Evolutionary conservation across 306 rosid genomes (phyloP), one percentile per base, ranked within the genome.

Genomic region (Vachellia collinsii): DNA sequence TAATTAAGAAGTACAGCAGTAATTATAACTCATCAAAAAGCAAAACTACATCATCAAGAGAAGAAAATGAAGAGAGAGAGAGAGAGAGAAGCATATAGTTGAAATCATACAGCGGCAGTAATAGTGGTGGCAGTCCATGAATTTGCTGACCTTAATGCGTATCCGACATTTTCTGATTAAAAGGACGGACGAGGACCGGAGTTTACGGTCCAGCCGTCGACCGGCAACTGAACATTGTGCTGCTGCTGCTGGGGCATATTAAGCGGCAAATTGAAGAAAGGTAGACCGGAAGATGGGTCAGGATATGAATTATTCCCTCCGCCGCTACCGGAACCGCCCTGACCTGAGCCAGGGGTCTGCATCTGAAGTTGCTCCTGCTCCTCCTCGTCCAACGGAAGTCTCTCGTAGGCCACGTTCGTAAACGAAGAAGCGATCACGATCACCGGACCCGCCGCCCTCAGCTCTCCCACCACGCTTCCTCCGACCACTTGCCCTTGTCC

Each of bases 401-500:
- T 85, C 89, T 95, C 99, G 20, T 93, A 95, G 1, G 99, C 98
- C 43, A 93, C 99, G 80, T 95, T 95, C 0, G 99, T 90, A 50
- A 95, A 95, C 8, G 99, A 93, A 0, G 99, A 89, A 0, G 98
- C 98, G 42, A 95, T 92, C 42, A 95, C 89, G 1, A 94, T 95
- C 13, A 95, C 99, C 1, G 99, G 97, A 4, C 99, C 99, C 0
- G 97, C 96, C 0, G 99, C 96, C 0, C 83, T 87, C 58, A 95
- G 53, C 84, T 93, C 98, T 0, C 99, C 99, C 0, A 93, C 96
- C 3, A 95, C 99, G 71, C 79, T 93, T 0, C 99, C 99, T 34
- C 99, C 99, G 0, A 95, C 94, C 0, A 95, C 98, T 76, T 95
- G 99, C 0, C 99, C 99, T 64, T 93, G 97, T 1, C 97, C 99